Base-by-base conservation (phyloP, 2,329 filamentous ascomycete species). In the Didymella glomerata region DNA sequence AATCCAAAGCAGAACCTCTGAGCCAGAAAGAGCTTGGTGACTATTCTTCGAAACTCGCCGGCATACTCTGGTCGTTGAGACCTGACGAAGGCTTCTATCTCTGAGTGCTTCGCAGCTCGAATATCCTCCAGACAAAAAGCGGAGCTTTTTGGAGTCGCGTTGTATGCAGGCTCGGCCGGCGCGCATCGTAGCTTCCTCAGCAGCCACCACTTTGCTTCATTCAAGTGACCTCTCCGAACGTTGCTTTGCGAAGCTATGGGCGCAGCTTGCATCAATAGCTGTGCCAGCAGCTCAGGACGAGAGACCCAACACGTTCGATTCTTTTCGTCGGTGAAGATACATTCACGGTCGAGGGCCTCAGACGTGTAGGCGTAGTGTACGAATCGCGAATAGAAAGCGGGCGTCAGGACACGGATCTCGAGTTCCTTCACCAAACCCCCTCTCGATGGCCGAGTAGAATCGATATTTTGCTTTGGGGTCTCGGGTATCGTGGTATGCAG, bases 301-400 rank as follows among this genome's bases (percentile, higher is more conserved):
- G 86, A 85, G 10, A 88, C 75, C 77, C 80, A 83, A 8, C 89
- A 71, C 0, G 87, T 90, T 38, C 80, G 77, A 63, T 83, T 88
- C 57, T 87, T 86, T 44, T 84, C 78, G 24, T 81, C 76, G 1
- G 78, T 78, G 30, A 78, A 77, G 14, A 80, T 67, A 73, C 68
- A 85, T 70, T 90, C 87, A 58, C 82, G 81, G 54, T 87, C 85
- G 28, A 90, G 78, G 0, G 86, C 87, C 65, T 89, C 85, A 18
- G 85, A 80, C 22, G 86, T 84, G 67, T 88, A 82, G 0, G 84
- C 79, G 68, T 91, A 90, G 62, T 85, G 82, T 0, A 87, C 80
- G 47, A 91, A 87, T 27, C 88, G 83, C 13, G 84, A 82, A 77
- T 92, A 92, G 69, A 92, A 92, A 0, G 78, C 80, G 0, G 89